These are phyloP conservation scores for Ziziphus jujuba DNA, from an alignment of 306 rosid genomes.

Conservation along the genomic window DNA sequence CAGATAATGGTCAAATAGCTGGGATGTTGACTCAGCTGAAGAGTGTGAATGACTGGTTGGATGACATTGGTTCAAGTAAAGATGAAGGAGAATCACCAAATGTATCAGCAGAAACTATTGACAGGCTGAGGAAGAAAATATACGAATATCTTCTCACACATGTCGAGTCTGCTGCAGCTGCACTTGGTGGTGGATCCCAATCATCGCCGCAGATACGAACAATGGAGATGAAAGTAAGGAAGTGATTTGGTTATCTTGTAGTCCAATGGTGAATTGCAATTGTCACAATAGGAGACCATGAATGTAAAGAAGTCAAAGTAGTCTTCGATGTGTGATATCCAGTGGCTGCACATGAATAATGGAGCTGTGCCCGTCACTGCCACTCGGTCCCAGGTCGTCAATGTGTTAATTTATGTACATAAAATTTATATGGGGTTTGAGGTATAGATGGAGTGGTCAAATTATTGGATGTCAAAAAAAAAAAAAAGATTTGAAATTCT, in stretches of 20 bases:
- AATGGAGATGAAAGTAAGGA: slow-evolving; percentile 55
- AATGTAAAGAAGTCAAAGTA: slow-evolving; percentile 58
- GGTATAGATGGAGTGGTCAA: slow-evolving; percentile 46
- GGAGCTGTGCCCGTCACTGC: slow-evolving; percentile 37
- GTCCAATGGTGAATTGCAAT: neutral
- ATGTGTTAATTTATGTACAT: slow-evolving; percentile 46
- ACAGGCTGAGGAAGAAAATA: slow-evolving; percentile 79
- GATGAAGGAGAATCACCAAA: slow-evolving; percentile 45
- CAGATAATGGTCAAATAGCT: slow-evolving; percentile 87
- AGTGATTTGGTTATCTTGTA: slow-evolving; percentile 30
- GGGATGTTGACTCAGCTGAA: slow-evolving; percentile 90
- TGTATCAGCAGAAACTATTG: slow-evolving; percentile 60
- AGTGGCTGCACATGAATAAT: slow-evolving; percentile 1
- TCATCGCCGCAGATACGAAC: slow-evolving; percentile 39
- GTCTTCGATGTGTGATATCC: slow-evolving; percentile 26
- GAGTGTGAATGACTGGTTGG: slow-evolving; percentile 95
- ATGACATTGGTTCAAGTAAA: slow-evolving; percentile 51
- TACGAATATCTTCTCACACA: slow-evolving; percentile 92
- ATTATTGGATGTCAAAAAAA: slow-evolving; percentile 4
- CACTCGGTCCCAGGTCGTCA: slow-evolving; percentile 37
- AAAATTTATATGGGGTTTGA: slow-evolving; percentile 48
- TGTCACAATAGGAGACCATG: too few species aligned
- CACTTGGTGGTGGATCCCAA: slow-evolving; percentile 69
- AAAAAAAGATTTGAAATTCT: neutral
- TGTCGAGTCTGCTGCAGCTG: slow-evolving; percentile 95